phyloP scores from a whole-genome alignment of 2,329 filamentous ascomycete genomes.

The Lecanosticta acicola region DNA sequence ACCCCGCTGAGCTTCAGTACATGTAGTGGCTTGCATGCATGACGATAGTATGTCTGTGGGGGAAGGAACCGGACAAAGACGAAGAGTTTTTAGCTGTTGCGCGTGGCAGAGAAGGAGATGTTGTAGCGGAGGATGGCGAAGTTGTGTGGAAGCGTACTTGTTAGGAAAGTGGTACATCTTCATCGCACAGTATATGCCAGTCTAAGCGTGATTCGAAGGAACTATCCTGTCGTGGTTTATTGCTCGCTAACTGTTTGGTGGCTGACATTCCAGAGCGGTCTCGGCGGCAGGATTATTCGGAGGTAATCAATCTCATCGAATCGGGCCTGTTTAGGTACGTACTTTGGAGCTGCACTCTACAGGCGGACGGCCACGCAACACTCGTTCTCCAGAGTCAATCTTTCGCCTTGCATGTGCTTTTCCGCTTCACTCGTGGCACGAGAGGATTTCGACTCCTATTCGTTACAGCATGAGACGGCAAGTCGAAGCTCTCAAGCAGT shows the following conservation, averaged over 20 bases:
- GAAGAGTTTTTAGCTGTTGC: too few relatives aligned
- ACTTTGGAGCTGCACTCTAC: neutral
- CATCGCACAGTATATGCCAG: too few relatives aligned
- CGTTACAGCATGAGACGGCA: neutral
- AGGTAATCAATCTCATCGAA: neutral
- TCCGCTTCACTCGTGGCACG: constrained; percentile 1
- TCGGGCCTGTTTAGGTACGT: neutral
- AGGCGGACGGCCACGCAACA: neutral
- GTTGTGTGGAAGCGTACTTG: too few relatives aligned
- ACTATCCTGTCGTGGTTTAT: neutral
- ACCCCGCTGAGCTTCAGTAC: neutral
- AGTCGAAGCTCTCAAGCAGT: too few relatives aligned
- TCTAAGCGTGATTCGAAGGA: neutral
- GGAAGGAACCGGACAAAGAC: too few relatives aligned
- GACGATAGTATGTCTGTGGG: too few relatives aligned
- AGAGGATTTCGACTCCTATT: neutral
- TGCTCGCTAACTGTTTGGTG: constrained; percentile 1
- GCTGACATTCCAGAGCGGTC: constrained; percentile 8
- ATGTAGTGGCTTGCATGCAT: neutral
- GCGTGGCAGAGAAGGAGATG: too few relatives aligned
- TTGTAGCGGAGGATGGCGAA: too few relatives aligned
- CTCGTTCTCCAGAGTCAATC: neutral
- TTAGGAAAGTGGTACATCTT: too few relatives aligned
- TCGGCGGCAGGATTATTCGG: constrained; percentile 1
- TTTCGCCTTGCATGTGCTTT: neutral